Evolutionary conservation across 1,284 basidiomycete species (phyloP).

Genomic region (Apiotrichum brassicae): DNA sequence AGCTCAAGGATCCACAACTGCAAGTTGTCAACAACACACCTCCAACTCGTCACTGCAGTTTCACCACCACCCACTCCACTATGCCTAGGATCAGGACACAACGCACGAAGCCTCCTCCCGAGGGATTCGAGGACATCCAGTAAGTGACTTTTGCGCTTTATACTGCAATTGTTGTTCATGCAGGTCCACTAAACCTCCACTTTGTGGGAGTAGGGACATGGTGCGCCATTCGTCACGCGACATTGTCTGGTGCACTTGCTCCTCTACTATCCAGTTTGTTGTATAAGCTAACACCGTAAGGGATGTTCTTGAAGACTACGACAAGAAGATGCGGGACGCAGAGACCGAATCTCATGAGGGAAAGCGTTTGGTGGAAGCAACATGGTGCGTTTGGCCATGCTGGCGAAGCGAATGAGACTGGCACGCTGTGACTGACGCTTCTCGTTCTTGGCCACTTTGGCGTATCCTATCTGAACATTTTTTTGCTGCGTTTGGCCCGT

Average conservation of each 20-base stretch:
- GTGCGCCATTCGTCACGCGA: too few species aligned
- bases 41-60: too few species aligned
- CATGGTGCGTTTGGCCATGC: too few species aligned
- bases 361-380: constrained; percentile 89
- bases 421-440: too few species aligned
- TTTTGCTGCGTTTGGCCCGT: too few species aligned
- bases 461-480: too few species aligned
- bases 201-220: too few species aligned
- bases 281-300: constrained; percentile 61
- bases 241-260: too few species aligned
- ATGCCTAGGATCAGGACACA: constrained; percentile 97
- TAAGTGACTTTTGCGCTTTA: constrained; percentile 52
- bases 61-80: background rate
- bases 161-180: constrained; percentile 72
- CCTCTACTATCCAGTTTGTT: constrained; percentile 26
- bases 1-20: too few species aligned
- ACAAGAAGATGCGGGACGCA: constrained; percentile 93
- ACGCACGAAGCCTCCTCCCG: constrained; percentile 90
- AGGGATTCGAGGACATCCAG: constrained; percentile 96
- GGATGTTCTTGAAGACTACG: constrained; percentile 86
- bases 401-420: too few species aligned
- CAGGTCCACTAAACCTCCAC: constrained; percentile 50
- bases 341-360: constrained; percentile 97
- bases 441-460: too few species aligned
- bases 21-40: too few species aligned